Percentiles rank a stretch among this genome's conserved stretches.
Conservation (phyloP, 202 grass and related monocot genomes). For the Setaria viridis region DNA sequence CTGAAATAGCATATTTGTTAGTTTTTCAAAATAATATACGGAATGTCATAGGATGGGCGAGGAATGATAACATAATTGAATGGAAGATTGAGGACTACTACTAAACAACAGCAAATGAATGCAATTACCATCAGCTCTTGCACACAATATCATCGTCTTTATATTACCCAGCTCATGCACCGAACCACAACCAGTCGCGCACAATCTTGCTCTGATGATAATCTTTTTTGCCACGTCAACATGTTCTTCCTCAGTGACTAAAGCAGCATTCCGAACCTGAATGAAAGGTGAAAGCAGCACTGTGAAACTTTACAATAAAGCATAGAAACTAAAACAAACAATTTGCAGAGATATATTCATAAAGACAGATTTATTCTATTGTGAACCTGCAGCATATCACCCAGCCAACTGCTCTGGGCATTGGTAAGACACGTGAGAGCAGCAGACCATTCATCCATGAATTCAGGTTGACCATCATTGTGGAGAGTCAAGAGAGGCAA, state of each 20-base stretch:
- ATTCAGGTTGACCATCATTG: constrained; percentile 56
- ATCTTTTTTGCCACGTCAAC: constrained; percentile 66
- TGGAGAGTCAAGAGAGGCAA: constrained; percentile 62
- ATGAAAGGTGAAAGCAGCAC: constrained; percentile 36
- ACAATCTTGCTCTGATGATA: constrained; percentile 74
- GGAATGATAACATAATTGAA: constrained; percentile 11
- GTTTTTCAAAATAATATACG: constrained; percentile 26
- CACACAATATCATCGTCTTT: constrained; percentile 66
- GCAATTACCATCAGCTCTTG: constrained; percentile 73
- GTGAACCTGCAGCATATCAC: constrained; percentile 65
- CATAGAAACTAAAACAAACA: constrained; percentile 32
- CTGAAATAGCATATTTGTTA: constrained; percentile 54
- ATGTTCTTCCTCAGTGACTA: constrained; percentile 46
- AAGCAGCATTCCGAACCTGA: constrained; percentile 55
- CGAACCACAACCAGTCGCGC: constrained; percentile 52
- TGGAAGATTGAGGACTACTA: constrained; percentile 15
- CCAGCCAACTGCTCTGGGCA: constrained; percentile 64
- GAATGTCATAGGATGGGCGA: constrained; percentile 12
- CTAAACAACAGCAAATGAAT: constrained; percentile 35
- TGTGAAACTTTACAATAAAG: constrained; percentile 37
- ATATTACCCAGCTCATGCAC: constrained; percentile 69
- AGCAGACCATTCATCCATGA: constrained; percentile 69
- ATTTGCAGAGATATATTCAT: neutral
- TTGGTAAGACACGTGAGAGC: constrained; percentile 69
- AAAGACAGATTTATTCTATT: constrained; percentile 17